Base-by-base conservation (phyloP, 2,329 filamentous ascomycete species). In the Epichloe sylvatica region DNA sequence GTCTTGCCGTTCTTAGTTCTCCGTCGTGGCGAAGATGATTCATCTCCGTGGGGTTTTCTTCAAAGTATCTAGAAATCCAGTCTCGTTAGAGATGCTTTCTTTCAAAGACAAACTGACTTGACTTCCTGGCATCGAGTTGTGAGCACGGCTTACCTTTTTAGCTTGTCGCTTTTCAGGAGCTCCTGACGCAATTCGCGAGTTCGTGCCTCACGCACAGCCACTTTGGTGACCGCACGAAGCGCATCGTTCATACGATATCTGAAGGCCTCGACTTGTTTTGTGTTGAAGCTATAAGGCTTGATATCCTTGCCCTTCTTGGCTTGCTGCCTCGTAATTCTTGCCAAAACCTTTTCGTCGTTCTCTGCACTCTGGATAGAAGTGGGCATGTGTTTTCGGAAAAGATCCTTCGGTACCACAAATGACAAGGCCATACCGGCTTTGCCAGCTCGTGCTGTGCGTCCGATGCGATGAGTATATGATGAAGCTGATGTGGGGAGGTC, bases 401-500 rank as follows among this genome's bases (percentile, higher is more conserved):
- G 76, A 0, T 87, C 81, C 46, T 80, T 76, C 8, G 92, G 91
- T 3, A 98, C 77, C 47, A 94, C 86, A 65, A 98, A 96, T 9
- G 89, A 95, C n/a, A 98, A 76, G 0, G 92, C 89, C 77, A 95
- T 97, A 52, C 92, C 92, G 1, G 85, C 82, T 62, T 94, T 87
- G 11, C 90, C 91, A 2, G 90, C 92, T 53, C 92, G 80, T 1
- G 88, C 92, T 5, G 92, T 98, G 34, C 92, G 82, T 34, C 92
- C 92, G 59, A 98, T 94, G 49, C 92, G 83, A 68, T 98, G 92
- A n/a, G 86, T 94, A 67, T 98, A 98, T 8, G 88, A 94, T 63
- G 88, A 94, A 37, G 88, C 84, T 8, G 83, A 84, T 15, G 81
- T 80, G 1, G 92, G 92, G 15, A 98, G 81, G 66, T 98, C 92